These are phyloP conservation scores for Eucalyptus erythrocorys DNA, from an alignment of 345 rosid genomes.

Conservation along the genomic window DNA sequence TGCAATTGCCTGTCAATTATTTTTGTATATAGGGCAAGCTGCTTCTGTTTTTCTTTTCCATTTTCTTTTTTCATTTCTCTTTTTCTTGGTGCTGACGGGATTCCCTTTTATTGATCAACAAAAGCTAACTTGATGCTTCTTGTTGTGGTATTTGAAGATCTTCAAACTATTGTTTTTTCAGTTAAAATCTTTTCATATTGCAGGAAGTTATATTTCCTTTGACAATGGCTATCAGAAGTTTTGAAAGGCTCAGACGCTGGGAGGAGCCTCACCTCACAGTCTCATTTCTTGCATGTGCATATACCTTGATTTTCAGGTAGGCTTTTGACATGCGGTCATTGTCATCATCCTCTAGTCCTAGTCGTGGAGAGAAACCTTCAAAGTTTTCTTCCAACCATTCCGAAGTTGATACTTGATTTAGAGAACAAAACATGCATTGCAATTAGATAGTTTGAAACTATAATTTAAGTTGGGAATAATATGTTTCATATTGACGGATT, in stretches of 20 bases:
- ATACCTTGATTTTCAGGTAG: conserved; percentile 75
- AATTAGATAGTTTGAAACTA: not conserved
- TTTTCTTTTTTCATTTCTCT: not conserved
- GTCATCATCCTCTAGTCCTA: not conserved
- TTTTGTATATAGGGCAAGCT: not conserved
- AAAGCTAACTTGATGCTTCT: not conserved
- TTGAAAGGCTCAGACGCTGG: conserved; percentile 75
- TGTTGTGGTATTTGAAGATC: not conserved
- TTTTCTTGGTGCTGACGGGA: not conserved
- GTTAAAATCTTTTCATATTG: not conserved
- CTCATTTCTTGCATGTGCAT: conserved; percentile 60
- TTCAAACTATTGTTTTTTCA: not conserved
- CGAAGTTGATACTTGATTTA: not conserved
- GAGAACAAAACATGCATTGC: not conserved
- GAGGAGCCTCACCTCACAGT: conserved; percentile 82
- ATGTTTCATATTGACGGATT: not conserved
- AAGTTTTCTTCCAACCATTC: not conserved
- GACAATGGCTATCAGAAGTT: conserved; percentile 36
- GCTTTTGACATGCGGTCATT: not conserved
- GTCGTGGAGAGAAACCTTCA: not conserved
- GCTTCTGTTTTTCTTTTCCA: not conserved
- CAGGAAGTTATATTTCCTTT: conserved; percentile 90
- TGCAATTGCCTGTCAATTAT: not conserved
- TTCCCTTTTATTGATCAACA: not conserved
- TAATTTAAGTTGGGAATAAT: not conserved